These are phyloP conservation scores for Microdochium bolleyi DNA, from an alignment of 2,329 filamentous ascomycete species.

Conservation along the genomic window DNA sequence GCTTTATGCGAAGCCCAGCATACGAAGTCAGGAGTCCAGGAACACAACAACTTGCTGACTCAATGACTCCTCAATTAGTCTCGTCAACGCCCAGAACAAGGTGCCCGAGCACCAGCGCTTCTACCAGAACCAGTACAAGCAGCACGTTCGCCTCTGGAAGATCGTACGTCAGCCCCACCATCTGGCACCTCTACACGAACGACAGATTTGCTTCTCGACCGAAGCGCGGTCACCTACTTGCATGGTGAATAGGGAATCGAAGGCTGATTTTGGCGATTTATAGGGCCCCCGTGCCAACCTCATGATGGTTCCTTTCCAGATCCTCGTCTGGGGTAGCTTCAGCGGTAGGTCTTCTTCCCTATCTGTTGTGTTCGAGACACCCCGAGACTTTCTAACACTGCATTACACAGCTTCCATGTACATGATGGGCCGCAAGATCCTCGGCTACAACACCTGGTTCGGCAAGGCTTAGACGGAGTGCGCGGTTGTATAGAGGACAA, in stretches of 20 bases:
- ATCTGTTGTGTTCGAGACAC: not conserved
- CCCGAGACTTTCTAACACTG: slow-evolving; percentile 9
- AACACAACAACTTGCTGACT: not conserved
- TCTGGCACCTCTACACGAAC: not conserved
- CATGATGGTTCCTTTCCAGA: slow-evolving; percentile 62
- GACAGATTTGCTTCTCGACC: not conserved
- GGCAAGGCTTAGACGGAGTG: slow-evolving; percentile 37
- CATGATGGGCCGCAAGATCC: slow-evolving; percentile 64
- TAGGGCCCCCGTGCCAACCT: slow-evolving; percentile 58
- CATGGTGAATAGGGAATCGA: not conserved
- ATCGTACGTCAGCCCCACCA: slow-evolving; percentile 51
- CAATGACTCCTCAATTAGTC: slow-evolving; percentile 23
- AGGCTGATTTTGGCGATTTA: slow-evolving; percentile 5
- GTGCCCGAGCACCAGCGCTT: slow-evolving; percentile 67
- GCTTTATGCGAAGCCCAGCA: not conserved
- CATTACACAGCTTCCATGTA: slow-evolving; percentile 47
- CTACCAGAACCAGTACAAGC: slow-evolving; percentile 67
- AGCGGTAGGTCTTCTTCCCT: slow-evolving; percentile 40
- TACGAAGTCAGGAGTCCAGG: not conserved
- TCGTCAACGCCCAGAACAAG: slow-evolving; percentile 67
- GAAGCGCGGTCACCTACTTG: not conserved
- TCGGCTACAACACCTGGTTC: slow-evolving; percentile 76
- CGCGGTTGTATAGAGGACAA: not conserved
- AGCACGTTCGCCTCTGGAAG: slow-evolving; percentile 64
- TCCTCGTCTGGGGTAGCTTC: slow-evolving; percentile 53